Evolutionary conservation across 78 protist genomes (phyloP).

Genomic region (Trichosphaerium sp.): DNA sequence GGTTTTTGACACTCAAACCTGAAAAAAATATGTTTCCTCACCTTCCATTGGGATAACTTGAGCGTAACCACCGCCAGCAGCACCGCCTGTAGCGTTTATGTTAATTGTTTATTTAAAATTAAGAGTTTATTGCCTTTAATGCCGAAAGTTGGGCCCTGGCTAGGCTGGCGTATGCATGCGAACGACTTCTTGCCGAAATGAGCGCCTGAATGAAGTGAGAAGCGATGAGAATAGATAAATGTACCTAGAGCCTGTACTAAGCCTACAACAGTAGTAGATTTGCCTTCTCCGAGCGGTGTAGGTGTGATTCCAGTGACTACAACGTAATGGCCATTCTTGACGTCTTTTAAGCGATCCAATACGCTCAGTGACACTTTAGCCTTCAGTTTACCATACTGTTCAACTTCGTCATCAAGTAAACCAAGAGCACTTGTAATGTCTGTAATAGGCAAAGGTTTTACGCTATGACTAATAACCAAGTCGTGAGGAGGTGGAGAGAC

Average conservation of each 20-base stretch:
- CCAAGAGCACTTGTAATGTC: slow-evolving; percentile 29
- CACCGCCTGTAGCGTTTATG: slow-evolving; percentile 54
- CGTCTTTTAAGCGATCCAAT: slow-evolving; percentile 38
- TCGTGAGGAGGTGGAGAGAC: slow-evolving; percentile 73
- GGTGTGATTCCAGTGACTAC: slow-evolving; percentile 91
- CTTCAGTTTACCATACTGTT: slow-evolving; percentile 57
- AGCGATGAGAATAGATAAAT: too few species aligned
- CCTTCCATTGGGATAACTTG: slow-evolving; percentile 95
- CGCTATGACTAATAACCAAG: slow-evolving; percentile 72
- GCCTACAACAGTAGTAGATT: slow-evolving; percentile 92
- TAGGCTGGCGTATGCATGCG: slow-evolving; percentile 90
- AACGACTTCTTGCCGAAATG: slow-evolving; percentile 58
- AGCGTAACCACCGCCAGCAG: slow-evolving; percentile 91
- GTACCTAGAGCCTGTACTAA: slow-evolving; percentile 88
- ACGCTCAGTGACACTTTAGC: slow-evolving; percentile 66
- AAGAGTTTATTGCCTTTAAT: slow-evolving; percentile 52
- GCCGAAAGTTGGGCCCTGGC: slow-evolving; percentile 95
- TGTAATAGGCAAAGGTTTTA: slow-evolving; percentile 35
- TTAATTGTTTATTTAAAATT: neutral
- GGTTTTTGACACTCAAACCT: too few species aligned
- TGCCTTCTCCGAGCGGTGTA: slow-evolving; percentile 97
- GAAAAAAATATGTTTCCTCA: too few species aligned
- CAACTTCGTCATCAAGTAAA: slow-evolving; percentile 38
- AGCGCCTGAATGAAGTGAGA: too few species aligned
- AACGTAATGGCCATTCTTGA: slow-evolving; percentile 75